Percentiles rank a stretch among this genome's conserved stretches.
These are phyloP conservation scores for Erigeron philadelphicus DNA, from an alignment of 140 eudicot species.

Conservation along the genomic window DNA sequence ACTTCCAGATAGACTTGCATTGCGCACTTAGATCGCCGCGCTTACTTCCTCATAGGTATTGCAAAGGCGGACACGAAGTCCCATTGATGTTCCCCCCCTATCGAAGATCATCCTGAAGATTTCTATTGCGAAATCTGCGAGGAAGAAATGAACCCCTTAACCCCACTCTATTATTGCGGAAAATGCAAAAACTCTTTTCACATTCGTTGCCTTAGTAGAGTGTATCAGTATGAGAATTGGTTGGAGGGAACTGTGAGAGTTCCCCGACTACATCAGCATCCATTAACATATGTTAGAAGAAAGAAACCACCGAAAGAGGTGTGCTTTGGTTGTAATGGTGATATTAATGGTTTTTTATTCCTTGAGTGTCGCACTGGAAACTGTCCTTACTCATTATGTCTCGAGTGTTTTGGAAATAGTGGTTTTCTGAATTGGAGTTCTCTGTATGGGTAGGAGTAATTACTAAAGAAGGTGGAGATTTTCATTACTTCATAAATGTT, in stretches of 20 bases:
- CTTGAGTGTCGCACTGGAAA: background rate
- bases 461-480: constrained; percentile 55
- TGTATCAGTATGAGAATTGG: background rate
- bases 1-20: no score
- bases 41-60: background rate
- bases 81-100: background rate
- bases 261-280: background rate
- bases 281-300: constrained; percentile 10
- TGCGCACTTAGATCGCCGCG: no score
- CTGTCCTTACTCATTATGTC: no score
- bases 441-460: constrained; percentile 80
- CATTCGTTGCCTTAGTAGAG: background rate
- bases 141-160: constrained; percentile 16
- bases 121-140: constrained; percentile 25
- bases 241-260: background rate
- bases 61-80: background rate
- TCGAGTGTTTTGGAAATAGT: no score
- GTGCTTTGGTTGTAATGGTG: background rate
- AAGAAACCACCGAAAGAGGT: background rate
- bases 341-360: background rate
- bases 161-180: background rate
- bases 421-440: constrained; percentile 10
- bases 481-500: constrained; percentile 87
- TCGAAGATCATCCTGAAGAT: constrained; percentile 6
- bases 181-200: constrained; percentile 18